Evolutionary conservation across 495 filamentous ascomycete genomes (phyloP).

Genomic region (Friedmanniomyces simplex): DNA sequence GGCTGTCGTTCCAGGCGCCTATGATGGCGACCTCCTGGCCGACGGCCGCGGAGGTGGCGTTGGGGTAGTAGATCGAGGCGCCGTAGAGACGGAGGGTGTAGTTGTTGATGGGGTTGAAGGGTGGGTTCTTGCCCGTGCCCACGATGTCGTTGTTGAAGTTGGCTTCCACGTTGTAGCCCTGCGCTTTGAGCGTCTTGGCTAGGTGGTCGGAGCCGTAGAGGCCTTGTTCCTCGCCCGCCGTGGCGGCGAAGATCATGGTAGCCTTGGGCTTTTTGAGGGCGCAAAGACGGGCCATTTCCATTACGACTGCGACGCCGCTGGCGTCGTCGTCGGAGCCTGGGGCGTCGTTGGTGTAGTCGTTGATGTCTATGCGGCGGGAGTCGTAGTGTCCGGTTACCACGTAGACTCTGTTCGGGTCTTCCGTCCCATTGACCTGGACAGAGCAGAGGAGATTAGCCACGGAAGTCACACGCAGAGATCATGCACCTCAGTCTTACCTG

Average conservation of each 20-base stretch:
- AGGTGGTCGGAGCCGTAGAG: constrained; percentile 40
- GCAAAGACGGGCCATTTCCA: constrained; percentile 42
- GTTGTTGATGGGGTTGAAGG: constrained; percentile 27
- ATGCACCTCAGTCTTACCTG: too few relatives aligned
- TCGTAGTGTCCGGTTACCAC: constrained; percentile 48
- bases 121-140: constrained; percentile 37
- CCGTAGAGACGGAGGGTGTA: constrained; percentile 43
- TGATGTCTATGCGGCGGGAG: constrained; percentile 36
- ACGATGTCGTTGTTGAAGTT: constrained; percentile 47
- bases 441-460: too few relatives aligned
- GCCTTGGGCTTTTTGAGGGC: constrained; percentile 35
- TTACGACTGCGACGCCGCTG: constrained; percentile 32
- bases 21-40: constrained; percentile 31
- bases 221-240: constrained; percentile 45
- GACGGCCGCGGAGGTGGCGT: constrained; percentile 29
- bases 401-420: constrained; percentile 37
- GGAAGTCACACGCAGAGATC: too few relatives aligned
- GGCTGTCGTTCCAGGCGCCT: constrained; percentile 45
- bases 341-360: constrained; percentile 40
- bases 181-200: constrained; percentile 39
- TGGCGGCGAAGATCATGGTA: constrained; percentile 43
- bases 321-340: constrained; percentile 47
- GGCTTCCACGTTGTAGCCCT: constrained; percentile 38
- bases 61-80: constrained; percentile 33
- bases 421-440: constrained; percentile 36